Evolutionary conservation across 75 land plant species (phyloP), one percentile per base, ranked within the genome.

Genomic region (Larix kaempferi): DNA sequence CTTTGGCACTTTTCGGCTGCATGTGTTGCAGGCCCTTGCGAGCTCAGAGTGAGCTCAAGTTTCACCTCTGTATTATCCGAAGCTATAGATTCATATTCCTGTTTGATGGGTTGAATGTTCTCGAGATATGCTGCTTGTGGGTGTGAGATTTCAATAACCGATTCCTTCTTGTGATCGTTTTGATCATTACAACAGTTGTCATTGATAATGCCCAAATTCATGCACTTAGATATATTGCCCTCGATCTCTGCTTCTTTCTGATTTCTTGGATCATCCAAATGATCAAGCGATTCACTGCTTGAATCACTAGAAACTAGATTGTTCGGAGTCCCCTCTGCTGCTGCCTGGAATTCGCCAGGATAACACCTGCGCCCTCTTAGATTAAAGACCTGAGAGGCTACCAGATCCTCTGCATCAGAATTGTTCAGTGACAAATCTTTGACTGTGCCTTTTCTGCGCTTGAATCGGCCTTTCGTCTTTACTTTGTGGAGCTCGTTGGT

Each of bases 401-500:
- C 21, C 62, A 21, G 62, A 21, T 21, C 21, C n/a, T 60, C 22
- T 21, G 62, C 21, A 5, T 60, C 22, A 21, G 62, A 60, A 5
- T 60, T 19, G 23, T 19, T 21, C 62, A 21, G 22, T 5, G 62
- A 60, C n/a, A 5, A 7, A 21, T 19, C 62, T 60, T 19, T 22
- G 62, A 3, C 62, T 21, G 22, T 19, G 22, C 62, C 7, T 21
- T 5, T 22, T 60, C 8, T 22, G 41, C 56, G 22, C 56, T 72
- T 72, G 27, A 72, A 72, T 49, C 41, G 39, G 4, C 74, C 55
- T n/a, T 22, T 49, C 6, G 44, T 44, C 74, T 72, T 49, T 22
- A 72, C 74, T 72, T 72, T 72, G 74, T 49, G 56, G 12, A 72
- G 56, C 26, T 23, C 74, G 56, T 11, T 49, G 16, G 74, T 22